Conservation (phyloP, 306 rosid genomes). For the Luffa acutangula region DNA sequence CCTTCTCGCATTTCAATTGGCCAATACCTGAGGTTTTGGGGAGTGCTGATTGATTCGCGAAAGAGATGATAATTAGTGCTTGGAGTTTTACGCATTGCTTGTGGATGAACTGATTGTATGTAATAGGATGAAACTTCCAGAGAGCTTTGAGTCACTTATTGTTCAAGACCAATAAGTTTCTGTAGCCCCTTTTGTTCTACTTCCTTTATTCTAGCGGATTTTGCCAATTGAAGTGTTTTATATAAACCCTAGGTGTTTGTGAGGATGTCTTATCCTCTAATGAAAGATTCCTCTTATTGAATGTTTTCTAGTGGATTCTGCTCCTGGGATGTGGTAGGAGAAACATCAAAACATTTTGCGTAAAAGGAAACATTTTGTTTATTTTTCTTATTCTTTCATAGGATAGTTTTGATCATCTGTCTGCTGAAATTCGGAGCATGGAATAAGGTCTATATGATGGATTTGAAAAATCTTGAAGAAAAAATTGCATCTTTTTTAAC, state of each 20-base stretch:
- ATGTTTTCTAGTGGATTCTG: not conserved
- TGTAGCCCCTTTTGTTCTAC: not conserved
- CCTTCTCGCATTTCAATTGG: not conserved
- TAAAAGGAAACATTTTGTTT: not conserved
- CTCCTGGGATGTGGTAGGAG: not conserved
- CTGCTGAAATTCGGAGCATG: not conserved
- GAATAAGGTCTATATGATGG: constrained; percentile 3
- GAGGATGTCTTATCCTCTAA: not conserved
- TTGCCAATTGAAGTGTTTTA: not conserved
- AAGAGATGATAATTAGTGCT: not conserved
- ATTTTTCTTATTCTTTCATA: not conserved
- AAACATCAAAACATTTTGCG: not conserved
- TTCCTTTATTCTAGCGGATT: not conserved
- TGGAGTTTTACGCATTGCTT: not conserved
- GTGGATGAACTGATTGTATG: not conserved
- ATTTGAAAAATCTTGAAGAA: not conserved
- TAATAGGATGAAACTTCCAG: not conserved
- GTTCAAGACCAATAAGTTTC: not conserved
- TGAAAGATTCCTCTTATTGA: not conserved
- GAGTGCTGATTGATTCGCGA: not conserved
- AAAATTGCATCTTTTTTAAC: not conserved
- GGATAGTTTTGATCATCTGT: not conserved
- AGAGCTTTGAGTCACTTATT: not conserved
- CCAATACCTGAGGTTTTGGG: not conserved
- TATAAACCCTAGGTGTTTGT: not conserved